Evolutionary conservation across 306 rosid genomes (phyloP), one percentile per base, ranked within the genome.

Genomic region (Prunus salicina): DNA sequence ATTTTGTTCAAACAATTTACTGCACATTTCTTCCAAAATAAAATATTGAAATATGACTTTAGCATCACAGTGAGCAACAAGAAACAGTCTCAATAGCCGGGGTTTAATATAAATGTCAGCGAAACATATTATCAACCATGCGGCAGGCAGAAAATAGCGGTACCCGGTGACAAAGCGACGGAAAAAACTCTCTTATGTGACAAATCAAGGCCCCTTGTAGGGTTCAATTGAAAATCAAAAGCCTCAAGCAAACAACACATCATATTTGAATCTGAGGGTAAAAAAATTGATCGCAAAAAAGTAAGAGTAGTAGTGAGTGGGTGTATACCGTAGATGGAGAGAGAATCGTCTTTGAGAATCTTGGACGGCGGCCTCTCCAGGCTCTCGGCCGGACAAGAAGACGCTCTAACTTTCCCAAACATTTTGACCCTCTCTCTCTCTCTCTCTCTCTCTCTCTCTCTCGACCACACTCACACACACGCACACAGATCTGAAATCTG

Each of bases 371-470:
- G 79, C 60, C 88, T 85, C 77, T 92, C 95, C 73, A 90, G 86
- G 80, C 67, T 81, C n/a, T 92, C 97, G 13, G 76, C 71, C 22
- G 97, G 86, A 25, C 89, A 84, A 62, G 92, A 57, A 6, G 93
- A 84, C 22, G 91, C 81, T 74, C 99, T 88, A 57, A 92, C 78
- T 73, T 82, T 88, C 65, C 99, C 99, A 53, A 95, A 89, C 99
- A 95, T 92, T 3, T 64, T 53, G 25, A 34, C 62, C 49, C 75
- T 32, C 60, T 78, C 46, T 63, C 73, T 30, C 46, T 34, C 8
- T 9, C 3, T 57, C 75, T 32, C 60, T 78, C 46, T 63, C 73
- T 30, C 46, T 34, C 8, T 9, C 3, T 34, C 43, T 34, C 43
- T 38, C 43, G 43, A 38, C 9, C 43, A 2, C 43, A 38, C 43